Percentiles rank a stretch among this genome's conserved stretches.
These are phyloP conservation scores for Eucalyptus caleyi DNA, from an alignment of 345 rosid genomes.

Conservation along the genomic window DNA sequence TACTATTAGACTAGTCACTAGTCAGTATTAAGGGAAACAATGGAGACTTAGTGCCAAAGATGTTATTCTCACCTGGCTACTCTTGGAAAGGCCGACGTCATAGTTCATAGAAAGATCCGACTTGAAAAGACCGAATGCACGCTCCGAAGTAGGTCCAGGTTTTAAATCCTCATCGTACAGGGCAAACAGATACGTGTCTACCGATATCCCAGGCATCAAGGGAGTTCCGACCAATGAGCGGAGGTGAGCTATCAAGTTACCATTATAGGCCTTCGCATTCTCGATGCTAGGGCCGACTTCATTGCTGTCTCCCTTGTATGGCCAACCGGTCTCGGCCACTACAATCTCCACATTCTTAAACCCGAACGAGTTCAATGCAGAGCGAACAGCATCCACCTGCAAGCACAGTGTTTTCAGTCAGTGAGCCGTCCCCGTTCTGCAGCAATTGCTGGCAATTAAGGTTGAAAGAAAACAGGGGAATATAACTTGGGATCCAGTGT, in stretches of 20 bases:
- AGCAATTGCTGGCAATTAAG: not conserved
- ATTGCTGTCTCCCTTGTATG: slow-evolving; percentile 68
- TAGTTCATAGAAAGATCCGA: slow-evolving; percentile 66
- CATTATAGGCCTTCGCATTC: slow-evolving; percentile 77
- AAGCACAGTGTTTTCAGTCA: not conserved
- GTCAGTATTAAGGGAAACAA: not conserved
- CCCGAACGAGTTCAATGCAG: slow-evolving; percentile 58
- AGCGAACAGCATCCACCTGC: slow-evolving; percentile 76
- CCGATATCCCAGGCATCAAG: slow-evolving; percentile 78
- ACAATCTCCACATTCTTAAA: slow-evolving; percentile 69
- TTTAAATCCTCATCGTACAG: slow-evolving; percentile 84
- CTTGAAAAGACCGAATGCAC: slow-evolving; percentile 67
- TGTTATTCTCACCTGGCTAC: slow-evolving; percentile 11
- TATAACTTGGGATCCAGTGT: not conserved
- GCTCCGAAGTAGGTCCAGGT: slow-evolving; percentile 64
- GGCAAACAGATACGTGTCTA: slow-evolving; percentile 81
- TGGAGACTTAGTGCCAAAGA: not conserved
- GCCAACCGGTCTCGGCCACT: slow-evolving; percentile 98
- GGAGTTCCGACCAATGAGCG: slow-evolving; percentile 77
- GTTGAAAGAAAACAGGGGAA: not conserved
- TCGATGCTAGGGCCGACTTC: slow-evolving; percentile 72
- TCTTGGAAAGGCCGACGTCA: slow-evolving; percentile 61
- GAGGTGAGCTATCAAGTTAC: slow-evolving; percentile 73
- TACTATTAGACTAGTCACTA: not conserved
- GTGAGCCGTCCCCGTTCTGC: not conserved